Evolutionary conservation across 2,329 filamentous ascomycete genomes (phyloP), one percentile per base, ranked within the genome.

Genomic region (Curvularia sp.): DNA sequence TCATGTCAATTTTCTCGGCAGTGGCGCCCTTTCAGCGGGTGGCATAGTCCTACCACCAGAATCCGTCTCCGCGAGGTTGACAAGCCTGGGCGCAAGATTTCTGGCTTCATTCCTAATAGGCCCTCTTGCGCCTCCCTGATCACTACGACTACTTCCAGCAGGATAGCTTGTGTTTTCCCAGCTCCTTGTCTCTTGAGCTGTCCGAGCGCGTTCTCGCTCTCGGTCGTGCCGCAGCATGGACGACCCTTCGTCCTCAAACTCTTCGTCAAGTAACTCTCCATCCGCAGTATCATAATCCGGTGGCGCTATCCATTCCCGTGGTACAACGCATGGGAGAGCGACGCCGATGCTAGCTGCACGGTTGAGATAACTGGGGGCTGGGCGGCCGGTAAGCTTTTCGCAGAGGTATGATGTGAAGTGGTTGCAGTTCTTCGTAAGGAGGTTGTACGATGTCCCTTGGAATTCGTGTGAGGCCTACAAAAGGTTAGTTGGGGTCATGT

Each of bases 341-440:
- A 93, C 84, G 38, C 92, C 92, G 62, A 96, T 91, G 66, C 86
- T 89, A n/a, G 92, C 92, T 1, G 92, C 92, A 54, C 92, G 86
- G 71, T 96, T 96, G 53, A 96, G 80, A 89, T 91, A 96, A 18
- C 77, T 78, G 0, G 92, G 92, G 0, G 89, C 90, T 1, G 87
- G 80, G 45, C 86, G 84, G 5, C 88, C 86, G 1, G 90, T 94
- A 53, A 96, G 82, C 65, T 85, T 86, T 73, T 89, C 82, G 77
- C 90, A 93, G 18, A 96, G 83, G 68, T 89, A 87, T 19, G 87
- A 87, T 2, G 91, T 94, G 74, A 96, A 96, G 75, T 96, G 92
- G 75, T 96, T 96, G 83, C 92, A 96, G 77, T 96, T 96, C 67
- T 87, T 87, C 19, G 88, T 92, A 43, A 96, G 82, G 13, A 96